Evolutionary conservation across 169 alveolate genomes (phyloP).

Genomic region (Plasmodium knowlesi): DNA sequence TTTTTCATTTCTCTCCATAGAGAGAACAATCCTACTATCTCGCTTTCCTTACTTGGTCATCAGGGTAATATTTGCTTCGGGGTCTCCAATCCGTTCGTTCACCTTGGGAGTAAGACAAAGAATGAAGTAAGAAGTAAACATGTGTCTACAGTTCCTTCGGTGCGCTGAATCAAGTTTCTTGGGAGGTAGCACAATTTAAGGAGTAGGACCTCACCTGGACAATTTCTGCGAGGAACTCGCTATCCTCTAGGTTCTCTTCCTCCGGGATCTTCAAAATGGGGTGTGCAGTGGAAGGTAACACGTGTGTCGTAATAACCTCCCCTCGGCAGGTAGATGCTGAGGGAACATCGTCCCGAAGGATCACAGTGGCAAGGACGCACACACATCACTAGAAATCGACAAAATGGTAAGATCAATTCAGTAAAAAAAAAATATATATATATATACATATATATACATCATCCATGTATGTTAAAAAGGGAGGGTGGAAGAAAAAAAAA

Average conservation of each 20-base stretch:
- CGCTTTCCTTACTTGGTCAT: slow-evolving; percentile 29
- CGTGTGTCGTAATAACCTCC: background rate
- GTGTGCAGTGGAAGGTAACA: background rate
- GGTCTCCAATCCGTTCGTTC: slow-evolving; percentile 39
- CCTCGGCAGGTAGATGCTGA: background rate
- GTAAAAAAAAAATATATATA: too few species aligned
- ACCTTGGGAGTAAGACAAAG: background rate
- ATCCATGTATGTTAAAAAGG: background rate
- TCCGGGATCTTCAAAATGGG: slow-evolving; percentile 42
- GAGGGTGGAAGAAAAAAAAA: background rate
- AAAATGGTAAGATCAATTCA: background rate
- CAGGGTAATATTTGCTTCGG: slow-evolving; percentile 24
- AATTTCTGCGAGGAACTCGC: slow-evolving; percentile 22
- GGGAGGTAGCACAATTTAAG: background rate
- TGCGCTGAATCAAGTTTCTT: background rate
- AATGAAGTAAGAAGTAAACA: background rate
- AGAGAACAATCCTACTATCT: background rate
- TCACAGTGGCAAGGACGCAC: background rate
- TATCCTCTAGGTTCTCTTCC: slow-evolving; percentile 53
- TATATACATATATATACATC: too few species aligned
- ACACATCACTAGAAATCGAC: background rate
- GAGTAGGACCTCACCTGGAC: background rate
- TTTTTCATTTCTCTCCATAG: background rate
- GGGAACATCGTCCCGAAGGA: background rate
- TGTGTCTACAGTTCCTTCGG: background rate